Percentiles rank a stretch among this genome's conserved stretches.
These are phyloP conservation scores for Biscogniauxia mediterranea DNA, from an alignment of 2,329 filamentous ascomycete species.

Conservation along the genomic window DNA sequence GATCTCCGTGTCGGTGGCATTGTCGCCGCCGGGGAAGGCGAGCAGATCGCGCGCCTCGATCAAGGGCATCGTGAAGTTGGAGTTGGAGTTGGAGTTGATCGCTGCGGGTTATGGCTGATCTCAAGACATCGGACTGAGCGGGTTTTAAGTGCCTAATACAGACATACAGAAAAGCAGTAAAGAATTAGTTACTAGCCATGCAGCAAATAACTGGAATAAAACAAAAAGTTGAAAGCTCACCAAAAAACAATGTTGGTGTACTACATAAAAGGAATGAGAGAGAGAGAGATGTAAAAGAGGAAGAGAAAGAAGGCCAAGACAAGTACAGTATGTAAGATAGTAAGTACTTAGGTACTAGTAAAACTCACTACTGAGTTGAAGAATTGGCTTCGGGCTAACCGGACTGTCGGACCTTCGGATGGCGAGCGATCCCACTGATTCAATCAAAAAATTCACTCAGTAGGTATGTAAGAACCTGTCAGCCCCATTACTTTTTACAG, in stretches of 20 bases:
- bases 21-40: constrained; percentile 51
- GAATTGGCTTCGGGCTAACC: background rate
- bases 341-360: too few species aligned
- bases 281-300: background rate
- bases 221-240: background rate
- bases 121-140: background rate
- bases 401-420: background rate
- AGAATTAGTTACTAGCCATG: too few species aligned
- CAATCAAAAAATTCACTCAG: background rate
- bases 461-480: too few species aligned
- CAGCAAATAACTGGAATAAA: background rate
- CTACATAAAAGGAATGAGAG: background rate
- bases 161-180: too few species aligned
- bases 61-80: constrained; percentile 31
- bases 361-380: background rate
- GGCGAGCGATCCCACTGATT: background rate
- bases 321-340: too few species aligned
- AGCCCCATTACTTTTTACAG: background rate
- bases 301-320: background rate
- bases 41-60: constrained; percentile 46
- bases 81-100: background rate
- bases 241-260: background rate
- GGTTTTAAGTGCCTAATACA: too few species aligned
- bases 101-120: background rate
- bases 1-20: constrained; percentile 58